Base-by-base conservation (phyloP, 176 grass and related monocot species). In the Saccharum officinarum region DNA sequence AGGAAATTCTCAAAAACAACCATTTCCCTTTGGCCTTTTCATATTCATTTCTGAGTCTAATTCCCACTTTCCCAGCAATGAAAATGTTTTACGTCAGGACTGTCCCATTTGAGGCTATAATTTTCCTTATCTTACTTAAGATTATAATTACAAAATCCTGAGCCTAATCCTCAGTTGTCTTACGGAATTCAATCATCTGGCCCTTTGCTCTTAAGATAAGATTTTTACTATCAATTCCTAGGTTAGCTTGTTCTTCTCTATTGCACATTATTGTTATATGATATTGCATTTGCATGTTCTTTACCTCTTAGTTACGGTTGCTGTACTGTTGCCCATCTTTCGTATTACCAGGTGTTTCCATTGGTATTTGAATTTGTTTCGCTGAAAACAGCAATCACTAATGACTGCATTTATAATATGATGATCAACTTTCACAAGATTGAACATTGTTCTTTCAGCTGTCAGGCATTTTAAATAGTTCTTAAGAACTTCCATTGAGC, bases 401-500 rank as follows among this genome's bases (percentile, higher is more conserved):
- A 49, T 30, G 45, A 54, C 18, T 36, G 63, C 4, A 23, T 36
- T 37, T 83, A 37, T 74, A 28, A 37, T 42, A 11, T 47, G 39
- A n/a, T 36, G 39, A 44, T 64, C 12, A 49, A 75, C 25, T 59
- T 72, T 62, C 7, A 38, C 47, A 55, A 30, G 14, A 72, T 86
- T 64, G 61, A 75, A 78, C 28, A 20, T 67, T 82, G 6, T 40
- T 73, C 23, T 72, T 23, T 52, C 11, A 78, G 66, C 66, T 64
- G 23, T 54, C 40, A 78, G 63, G 14, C 18, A 44, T 77, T 71
- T 71, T 63, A 34, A 63, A 1, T 74, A 39, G 30, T 65, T 64
- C 12, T 38, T 17, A 73, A 61, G 22, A 70, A 75, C 42, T 55
- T 54, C 33, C 49, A 0, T 26, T 12, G 13, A 52, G 44, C 41